phyloP scores from a whole-genome alignment of 345 rosid species.

The Lepidium didymum region DNA sequence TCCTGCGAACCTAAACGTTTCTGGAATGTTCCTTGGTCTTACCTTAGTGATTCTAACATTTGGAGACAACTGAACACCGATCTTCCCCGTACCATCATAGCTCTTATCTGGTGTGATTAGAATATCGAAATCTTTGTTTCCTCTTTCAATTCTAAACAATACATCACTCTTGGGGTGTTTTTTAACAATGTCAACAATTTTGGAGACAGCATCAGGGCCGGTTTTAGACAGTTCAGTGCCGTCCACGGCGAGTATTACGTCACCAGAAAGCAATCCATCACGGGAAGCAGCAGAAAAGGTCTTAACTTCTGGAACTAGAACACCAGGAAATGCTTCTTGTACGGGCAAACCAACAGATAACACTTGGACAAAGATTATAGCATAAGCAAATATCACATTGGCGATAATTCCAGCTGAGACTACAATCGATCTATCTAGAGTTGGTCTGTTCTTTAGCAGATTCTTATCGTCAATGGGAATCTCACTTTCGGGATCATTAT shows the following conservation, averaged over 20 bases:
- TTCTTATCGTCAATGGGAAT: constrained; percentile 76
- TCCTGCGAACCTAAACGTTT: constrained; percentile 57
- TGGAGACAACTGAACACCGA: constrained; percentile 85
- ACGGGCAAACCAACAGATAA: constrained; percentile 84
- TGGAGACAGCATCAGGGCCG: constrained; percentile 55
- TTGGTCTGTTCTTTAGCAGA: constrained; percentile 86
- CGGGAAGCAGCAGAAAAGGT: constrained; percentile 87
- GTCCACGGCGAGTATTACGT: constrained; percentile 62
- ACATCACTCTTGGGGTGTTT: constrained; percentile 56
- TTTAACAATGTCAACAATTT: constrained; percentile 66
- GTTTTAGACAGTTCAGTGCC: constrained; percentile 46
- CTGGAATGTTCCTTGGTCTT: constrained; percentile 44
- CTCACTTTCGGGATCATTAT: constrained; percentile 86
- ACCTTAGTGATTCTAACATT: constrained; percentile 65
- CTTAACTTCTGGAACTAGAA: constrained; percentile 77
- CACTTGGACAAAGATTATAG: constrained; percentile 74
- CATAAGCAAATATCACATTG: constrained; percentile 74
- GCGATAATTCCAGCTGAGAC: constrained; percentile 93
- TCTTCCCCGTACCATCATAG: constrained; percentile 77
- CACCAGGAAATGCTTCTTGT: constrained; percentile 90
- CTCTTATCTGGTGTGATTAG: constrained; percentile 75
- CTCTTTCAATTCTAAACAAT: constrained; percentile 56
- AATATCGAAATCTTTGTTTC: constrained; percentile 45
- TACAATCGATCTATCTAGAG: constrained; percentile 68
- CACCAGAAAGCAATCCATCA: constrained; percentile 83